Base-by-base conservation (phyloP, 192 early-diverging fungal species). In the Powellomyces hirtus region DNA sequence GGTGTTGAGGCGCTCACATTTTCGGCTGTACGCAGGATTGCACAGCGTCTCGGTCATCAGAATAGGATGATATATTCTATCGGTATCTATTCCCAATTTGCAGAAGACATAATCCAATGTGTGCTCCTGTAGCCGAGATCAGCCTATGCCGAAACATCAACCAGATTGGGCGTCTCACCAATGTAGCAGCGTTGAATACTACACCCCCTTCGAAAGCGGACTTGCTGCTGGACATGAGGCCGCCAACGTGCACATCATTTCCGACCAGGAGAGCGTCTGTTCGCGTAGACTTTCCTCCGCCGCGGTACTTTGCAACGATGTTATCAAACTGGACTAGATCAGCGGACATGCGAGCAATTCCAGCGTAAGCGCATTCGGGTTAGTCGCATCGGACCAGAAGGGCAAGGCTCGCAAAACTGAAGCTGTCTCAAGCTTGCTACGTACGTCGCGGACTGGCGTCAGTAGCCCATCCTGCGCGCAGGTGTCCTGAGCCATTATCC, bases 11-110 rank as follows among this genome's bases (percentile, higher is more conserved):
- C n/a, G 22, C 80, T 71, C 79, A 91, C 90, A 70, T 74, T 82
- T 89, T 49, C 95, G 87, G 45, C 85, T 89, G 49, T 90, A 84
- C 44, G 72, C 79, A 34, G 93, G 91, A 24, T 83, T 89, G 70
- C 91, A 94, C 4, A 84, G 79, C 0, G 94, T 80, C 59, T 97
- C 94, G 11, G 94, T 95, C 85, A 97, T 90, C 1, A 97, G 80
- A 50, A 97, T 75, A 1, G 94, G 92, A 71, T 94, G 91, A 30
- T 84, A 68, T 20, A 94, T 75, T n/a, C 59, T 73, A n/a, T 84
- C 84, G 5, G 87, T 81, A 55, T 85, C 78, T 51, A 93, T 86
- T 4, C 91, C 90, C 38, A 94, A 74, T 68, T 90, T 87, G 2
- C 86, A 71, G 68, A 96, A 93, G 1, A 91, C 84, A 68, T 96